Percentiles rank a stretch among this genome's conserved stretches.
Evolutionary conservation across 768 basidiomycete species (phyloP).

Genomic region (Neoboletus brunneissimus): DNA sequence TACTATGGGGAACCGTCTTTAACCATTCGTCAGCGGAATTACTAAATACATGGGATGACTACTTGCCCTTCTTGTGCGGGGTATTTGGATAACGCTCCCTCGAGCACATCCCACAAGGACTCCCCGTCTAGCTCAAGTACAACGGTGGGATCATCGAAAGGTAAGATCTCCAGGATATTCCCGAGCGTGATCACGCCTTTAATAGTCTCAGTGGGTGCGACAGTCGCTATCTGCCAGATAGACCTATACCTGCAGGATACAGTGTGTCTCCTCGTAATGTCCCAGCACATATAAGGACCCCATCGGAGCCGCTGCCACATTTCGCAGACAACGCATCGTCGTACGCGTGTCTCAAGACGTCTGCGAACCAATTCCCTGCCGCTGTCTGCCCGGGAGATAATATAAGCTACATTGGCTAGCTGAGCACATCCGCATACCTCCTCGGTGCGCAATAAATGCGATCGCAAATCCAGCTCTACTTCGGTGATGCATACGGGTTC

Average conservation of each 20-base stretch:
- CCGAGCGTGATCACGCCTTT: slow-evolving; percentile 76
- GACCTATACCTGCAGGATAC: slow-evolving; percentile 69
- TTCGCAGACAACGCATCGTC: slow-evolving; percentile 63
- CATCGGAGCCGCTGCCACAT: slow-evolving; percentile 67
- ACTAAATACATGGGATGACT: neutral
- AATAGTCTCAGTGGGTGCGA: neutral
- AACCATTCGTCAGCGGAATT: neutral
- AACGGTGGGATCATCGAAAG: slow-evolving; percentile 82
- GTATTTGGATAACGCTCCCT: slow-evolving; percentile 70
- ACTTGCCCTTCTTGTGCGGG: slow-evolving; percentile 87
- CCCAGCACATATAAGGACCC: slow-evolving; percentile 78
- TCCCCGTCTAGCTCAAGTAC: slow-evolving; percentile 79
- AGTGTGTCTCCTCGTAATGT: slow-evolving; percentile 82
- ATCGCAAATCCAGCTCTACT: slow-evolving; percentile 68
- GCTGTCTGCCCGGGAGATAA: slow-evolving; percentile 46
- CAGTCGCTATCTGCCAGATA: neutral
- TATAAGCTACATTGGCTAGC: neutral
- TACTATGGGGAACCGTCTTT: slow-evolving; percentile 83
- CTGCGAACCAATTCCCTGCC: slow-evolving; percentile 80
- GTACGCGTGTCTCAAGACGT: slow-evolving; percentile 79
- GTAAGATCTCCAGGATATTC: slow-evolving; percentile 84
- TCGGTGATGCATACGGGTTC: slow-evolving; percentile 73
- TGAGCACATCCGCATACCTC: slow-evolving; percentile 47
- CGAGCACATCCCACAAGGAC: slow-evolving; percentile 76
- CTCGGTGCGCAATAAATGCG: slow-evolving; percentile 65